Evolutionary conservation across 2,329 filamentous ascomycete genomes (phyloP).

Genomic region (Ascosphaera apis): DNA sequence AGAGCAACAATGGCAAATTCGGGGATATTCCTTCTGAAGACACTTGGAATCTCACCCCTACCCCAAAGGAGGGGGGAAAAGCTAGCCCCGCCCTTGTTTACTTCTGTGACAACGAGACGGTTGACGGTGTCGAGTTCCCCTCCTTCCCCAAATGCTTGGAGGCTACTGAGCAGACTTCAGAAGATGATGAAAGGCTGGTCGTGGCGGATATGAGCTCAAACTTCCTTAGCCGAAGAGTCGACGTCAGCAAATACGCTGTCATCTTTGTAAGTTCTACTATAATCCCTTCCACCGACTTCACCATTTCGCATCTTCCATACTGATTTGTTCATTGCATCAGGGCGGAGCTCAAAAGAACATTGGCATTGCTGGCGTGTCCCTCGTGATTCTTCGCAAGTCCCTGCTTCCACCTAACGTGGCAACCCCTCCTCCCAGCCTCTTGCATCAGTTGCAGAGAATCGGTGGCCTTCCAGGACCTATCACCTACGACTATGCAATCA

Average conservation of each 20-base stretch:
- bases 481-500: slow-evolving; percentile 60
- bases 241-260: slow-evolving; percentile 54
- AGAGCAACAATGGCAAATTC: slow-evolving; percentile 56
- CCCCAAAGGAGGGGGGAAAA: slow-evolving; percentile 30
- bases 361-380: slow-evolving; percentile 63
- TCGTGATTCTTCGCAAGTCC: slow-evolving; percentile 61
- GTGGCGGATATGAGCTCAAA: slow-evolving; percentile 90
- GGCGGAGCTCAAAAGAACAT: slow-evolving; percentile 84
- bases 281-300: neutral
- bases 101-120: slow-evolving; percentile 79
- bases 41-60: slow-evolving; percentile 47
- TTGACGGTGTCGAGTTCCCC: slow-evolving; percentile 75
- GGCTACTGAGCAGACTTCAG: slow-evolving; percentile 24
- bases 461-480: slow-evolving; percentile 41
- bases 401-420: slow-evolving; percentile 45
- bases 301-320: neutral
- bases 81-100: slow-evolving; percentile 46
- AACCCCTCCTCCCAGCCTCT: slow-evolving; percentile 42
- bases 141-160: slow-evolving; percentile 42
- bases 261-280: slow-evolving; percentile 44
- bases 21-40: slow-evolving; percentile 58
- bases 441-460: slow-evolving; percentile 54
- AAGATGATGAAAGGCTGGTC: slow-evolving; percentile 48
- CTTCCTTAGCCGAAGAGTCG: slow-evolving; percentile 60
- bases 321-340: slow-evolving; percentile 10